Evolutionary conservation across 371 early-diverging fungal species (phyloP), one percentile per base, ranked within the genome.

Genomic region (Rhizomucor pusillus): DNA sequence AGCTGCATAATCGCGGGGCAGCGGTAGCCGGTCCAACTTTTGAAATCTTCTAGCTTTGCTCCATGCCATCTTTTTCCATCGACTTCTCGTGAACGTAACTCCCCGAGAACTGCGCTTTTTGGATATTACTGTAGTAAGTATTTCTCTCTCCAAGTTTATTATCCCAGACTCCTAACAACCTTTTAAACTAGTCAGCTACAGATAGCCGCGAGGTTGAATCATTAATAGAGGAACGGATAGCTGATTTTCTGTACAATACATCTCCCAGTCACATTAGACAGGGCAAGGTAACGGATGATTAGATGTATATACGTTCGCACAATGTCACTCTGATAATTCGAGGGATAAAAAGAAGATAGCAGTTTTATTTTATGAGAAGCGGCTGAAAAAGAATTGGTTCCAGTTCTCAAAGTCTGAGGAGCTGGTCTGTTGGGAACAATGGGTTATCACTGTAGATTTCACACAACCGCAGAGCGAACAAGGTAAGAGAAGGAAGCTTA

Each of bases 401-500:
- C 78, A 83, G 54, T 67, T 77, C 35, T 62, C 70, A 9, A 90
- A 82, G 47, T 73, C 90, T 9, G 88, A 92, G 46, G 91, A 92
- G 43, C 85, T 87, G 35, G 85, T 90, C 4, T 88, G 92, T 60
- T 95, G 95, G 95, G 95, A 94, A 70, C 87, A 88, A 60, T 94
- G 94, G 94, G 72, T 72, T 0, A 73, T 94, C 19, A 79, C 81
- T 12, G 62, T 94, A n/a, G 67, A 77, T 22, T 59, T 85, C 23
- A 65, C 77, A 43, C 71, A 80, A 35, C 77, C 88, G 22, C 63
- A 61, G 25, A 76, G 83, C 10, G 92, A 92, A 43, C 75, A 82
- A 69, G 87, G 89, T 83, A 81, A 50, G 41, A 54, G n/a, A 18
- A 13, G 25, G 16, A 9, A 11, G 14, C 37, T 37, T 11, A 37